Evolutionary conservation across 2,329 filamentous ascomycete genomes (phyloP), one percentile per base, ranked within the genome.

Genomic region (Monosporascus sp.): DNA sequence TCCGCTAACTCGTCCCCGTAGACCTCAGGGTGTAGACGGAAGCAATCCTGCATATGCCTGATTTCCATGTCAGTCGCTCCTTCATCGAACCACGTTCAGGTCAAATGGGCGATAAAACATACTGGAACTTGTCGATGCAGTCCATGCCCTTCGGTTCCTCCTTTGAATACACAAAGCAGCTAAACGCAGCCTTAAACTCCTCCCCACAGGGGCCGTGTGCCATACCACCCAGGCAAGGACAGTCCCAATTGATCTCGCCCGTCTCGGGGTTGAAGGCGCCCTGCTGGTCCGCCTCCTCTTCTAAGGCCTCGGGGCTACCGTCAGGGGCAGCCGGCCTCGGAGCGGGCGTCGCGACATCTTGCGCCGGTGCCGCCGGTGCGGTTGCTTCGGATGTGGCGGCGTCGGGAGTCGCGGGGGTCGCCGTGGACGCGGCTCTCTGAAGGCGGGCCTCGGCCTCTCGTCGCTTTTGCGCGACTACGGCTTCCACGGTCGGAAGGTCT

Each of bases 181-280:
- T 96, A 66, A 99, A 99, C 0, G 94, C 94, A 24, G 86, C 86
- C 77, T 87, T 91, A 81, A 99, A 99, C 67, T 97, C 86, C 69
- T 95, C 90, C 48, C 94, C 94, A 69, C 94, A 99, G 51, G 94
- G 94, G 0, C 94, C 94, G 68, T 96, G 76, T 7, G 94, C 94
- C 94, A 99, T 99, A 51, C 94, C 94, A 48, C 94, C 94, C 37
- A 99, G 77, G 71, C 94, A 99, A 17, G 94, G 94, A 73, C 94
- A 99, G 70, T 97, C 94, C 94, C 94, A 99, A 79, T 99, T 99
- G 75, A 99, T 99, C 80, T 99, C 94, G 63, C 94, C 94, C 9
- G 94, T 99, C 77, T 97, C 94, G 3, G 92, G 91, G 73, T 99
- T 96, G 77, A 97, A 99, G 1, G 94, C 94, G 52, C 91, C 94